Evolutionary conservation across 1,284 basidiomycete species (phyloP).

Genomic region (Cryptococcus floricola): DNA sequence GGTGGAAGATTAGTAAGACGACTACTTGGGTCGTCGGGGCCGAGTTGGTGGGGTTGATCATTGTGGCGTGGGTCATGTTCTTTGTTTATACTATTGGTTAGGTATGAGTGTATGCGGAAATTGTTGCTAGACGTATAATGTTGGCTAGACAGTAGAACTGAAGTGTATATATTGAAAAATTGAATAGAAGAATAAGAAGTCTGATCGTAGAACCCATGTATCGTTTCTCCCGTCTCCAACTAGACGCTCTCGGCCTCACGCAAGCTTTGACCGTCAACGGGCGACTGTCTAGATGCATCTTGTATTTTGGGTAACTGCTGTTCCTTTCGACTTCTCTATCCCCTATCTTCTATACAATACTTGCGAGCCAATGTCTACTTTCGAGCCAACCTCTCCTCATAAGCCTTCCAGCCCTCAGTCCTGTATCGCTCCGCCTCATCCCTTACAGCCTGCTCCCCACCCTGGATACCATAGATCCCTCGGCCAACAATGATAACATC

Average conservation of each 20-base stretch:
- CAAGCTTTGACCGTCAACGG: too few species aligned
- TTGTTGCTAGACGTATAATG: too few species aligned
- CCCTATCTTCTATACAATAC: not conserved
- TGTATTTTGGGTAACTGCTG: not conserved
- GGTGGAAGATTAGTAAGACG: slow-evolving; percentile 20
- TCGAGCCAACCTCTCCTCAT: slow-evolving; percentile 55
- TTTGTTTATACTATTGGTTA: too few species aligned
- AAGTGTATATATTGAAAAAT: too few species aligned
- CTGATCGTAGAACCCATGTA: too few species aligned
- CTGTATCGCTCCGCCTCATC: slow-evolving; percentile 78
- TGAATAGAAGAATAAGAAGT: too few species aligned
- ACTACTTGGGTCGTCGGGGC: slow-evolving; percentile 13
- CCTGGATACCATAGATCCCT: slow-evolving; percentile 76
- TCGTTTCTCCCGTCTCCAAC: too few species aligned
- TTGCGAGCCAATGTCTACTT: not conserved
- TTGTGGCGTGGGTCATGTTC: slow-evolving; percentile 27
- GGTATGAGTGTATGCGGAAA: too few species aligned
- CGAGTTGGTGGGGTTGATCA: slow-evolving; percentile 20
- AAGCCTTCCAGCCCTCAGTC: slow-evolving; percentile 87
- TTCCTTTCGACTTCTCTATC: not conserved
- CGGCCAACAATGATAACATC: slow-evolving; percentile 98
- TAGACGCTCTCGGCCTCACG: too few species aligned
- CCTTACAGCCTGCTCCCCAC: slow-evolving; percentile 59
- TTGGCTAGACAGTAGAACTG: too few species aligned
- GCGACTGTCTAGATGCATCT: not conserved